Evolutionary conservation across 805 yeast genomes (phyloP), one percentile per base, ranked within the genome.

Genomic region (Candida verbasci): DNA sequence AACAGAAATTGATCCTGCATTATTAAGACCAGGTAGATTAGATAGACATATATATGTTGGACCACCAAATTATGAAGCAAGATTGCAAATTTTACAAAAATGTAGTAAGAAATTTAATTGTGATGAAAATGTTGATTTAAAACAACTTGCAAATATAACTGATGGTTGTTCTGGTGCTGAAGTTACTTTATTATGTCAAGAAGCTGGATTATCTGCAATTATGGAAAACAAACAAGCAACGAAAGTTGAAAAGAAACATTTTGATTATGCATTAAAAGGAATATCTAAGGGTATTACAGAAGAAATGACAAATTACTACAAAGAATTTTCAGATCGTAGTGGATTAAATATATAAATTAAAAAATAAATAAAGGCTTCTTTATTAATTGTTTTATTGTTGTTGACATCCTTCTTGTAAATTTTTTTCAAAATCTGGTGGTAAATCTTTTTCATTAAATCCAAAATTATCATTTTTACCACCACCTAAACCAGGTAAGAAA

Each of bases 161-260:
- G 91, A 83, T 0, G 97, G 98, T 0, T 88, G 95, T 52, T 88
- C 97, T 0, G 99, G 99, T 24, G 96, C 97, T 0, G 98, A 93
- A 58, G 86, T 93, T 25, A 95, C 89, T 0, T 69, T 88, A 15
- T 57, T 91, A 15, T 86, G 96, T 49, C 97, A 89, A 56, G 97
- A 91, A 58, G 96, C 97, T 0, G 98, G 98, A 2, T 62, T 93
- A 9, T 77, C 84, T n/a, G 96, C 97, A 0, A 80, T 93, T 40
- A 87, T 86, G 82, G 96, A 86, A 47, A 62, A 84, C 43, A 58
- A 72, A 5, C 62, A 76, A 3, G 72, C 84, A 7, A 50, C 52
- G 1, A 46, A 48, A 6, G 94, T 89, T 0, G 56, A 59, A n/a
- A 68, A 65, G 41, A 64, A 65, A 22, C 96, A 93, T 55, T 88